Conservation (phyloP, 345 rosid genomes). For the Laguncularia racemosa region DNA sequence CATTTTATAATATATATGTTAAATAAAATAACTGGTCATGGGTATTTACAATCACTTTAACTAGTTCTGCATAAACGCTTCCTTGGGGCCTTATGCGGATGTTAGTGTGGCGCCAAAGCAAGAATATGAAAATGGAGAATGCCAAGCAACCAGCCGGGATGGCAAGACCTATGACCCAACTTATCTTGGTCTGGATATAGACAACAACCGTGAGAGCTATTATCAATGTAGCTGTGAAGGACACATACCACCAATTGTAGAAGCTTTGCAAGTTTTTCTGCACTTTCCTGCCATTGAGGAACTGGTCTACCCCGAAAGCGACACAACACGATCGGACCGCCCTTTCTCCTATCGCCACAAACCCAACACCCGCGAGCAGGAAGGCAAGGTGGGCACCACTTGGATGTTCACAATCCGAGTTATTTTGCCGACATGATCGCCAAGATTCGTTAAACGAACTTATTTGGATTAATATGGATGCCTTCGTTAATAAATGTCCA, state of each 20-base stretch:
- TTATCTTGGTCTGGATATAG: slow-evolving; percentile 51
- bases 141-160: slow-evolving; percentile 43
- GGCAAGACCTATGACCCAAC: slow-evolving; percentile 46
- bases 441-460: no score
- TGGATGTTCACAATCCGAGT: slow-evolving; percentile 29
- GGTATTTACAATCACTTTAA: slow-evolving; percentile 39
- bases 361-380: slow-evolving; percentile 30
- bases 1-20: no score
- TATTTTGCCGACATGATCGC: no score
- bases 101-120: slow-evolving; percentile 38
- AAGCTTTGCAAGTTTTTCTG: slow-evolving; percentile 42
- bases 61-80: slow-evolving; percentile 39
- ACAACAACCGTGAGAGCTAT: slow-evolving; percentile 48
- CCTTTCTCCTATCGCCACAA: slow-evolving; percentile 47
- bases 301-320: slow-evolving; percentile 60
- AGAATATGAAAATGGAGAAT: slow-evolving; percentile 34
- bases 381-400: slow-evolving; percentile 32
- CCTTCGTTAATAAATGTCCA: no score
- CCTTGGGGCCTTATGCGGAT: slow-evolving; percentile 43
- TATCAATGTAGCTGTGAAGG: slow-evolving; percentile 41
- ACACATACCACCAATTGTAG: slow-evolving; percentile 74
- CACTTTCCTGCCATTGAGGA: slow-evolving; percentile 36
- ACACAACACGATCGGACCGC: slow-evolving; percentile 48
- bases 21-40: no score
- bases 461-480: no score